phyloP scores from a whole-genome alignment of 495 filamentous ascomycete species.

The Haplographium delicatum region DNA sequence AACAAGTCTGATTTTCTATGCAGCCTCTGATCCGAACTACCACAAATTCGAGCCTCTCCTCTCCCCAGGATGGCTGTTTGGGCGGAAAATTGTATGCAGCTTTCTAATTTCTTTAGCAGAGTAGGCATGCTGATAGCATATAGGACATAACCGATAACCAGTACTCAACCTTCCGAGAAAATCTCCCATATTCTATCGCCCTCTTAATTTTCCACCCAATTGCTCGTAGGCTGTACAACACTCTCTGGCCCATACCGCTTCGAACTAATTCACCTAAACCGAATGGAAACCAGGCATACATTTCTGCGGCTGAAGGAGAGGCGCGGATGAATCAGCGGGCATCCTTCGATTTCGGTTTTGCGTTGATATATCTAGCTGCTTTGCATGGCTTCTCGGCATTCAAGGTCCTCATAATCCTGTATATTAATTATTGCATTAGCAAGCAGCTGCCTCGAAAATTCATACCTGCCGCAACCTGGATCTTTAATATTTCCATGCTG shows the following conservation, averaged over 20 bases:
- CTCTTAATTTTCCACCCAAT: conserved; percentile 74
- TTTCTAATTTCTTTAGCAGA: background rate
- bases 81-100: conserved; percentile 75
- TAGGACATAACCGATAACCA: conserved; percentile 89
- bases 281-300: conserved; percentile 18
- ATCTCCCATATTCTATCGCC: conserved; percentile 71
- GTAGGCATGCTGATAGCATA: conserved; percentile 4
- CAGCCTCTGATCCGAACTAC: conserved; percentile 81
- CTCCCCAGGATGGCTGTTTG: conserved; percentile 87
- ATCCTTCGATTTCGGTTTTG: conserved; percentile 80
- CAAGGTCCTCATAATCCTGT: conserved; percentile 78
- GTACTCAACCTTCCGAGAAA: conserved; percentile 79
- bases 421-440: conserved; percentile 73
- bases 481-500: conserved; percentile 81
- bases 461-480: conserved; percentile 76
- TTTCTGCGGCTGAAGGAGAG: conserved; percentile 50
- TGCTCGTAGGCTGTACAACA: conserved; percentile 65
- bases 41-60: conserved; percentile 64
- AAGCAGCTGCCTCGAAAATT: conserved; percentile 60
- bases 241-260: conserved; percentile 10
- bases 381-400: conserved; percentile 81
- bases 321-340: conserved; percentile 69
- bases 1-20: conserved; percentile 2
- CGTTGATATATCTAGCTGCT: conserved; percentile 66
- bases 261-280: conserved; percentile 12